These are phyloP conservation scores for Epichloe brachyelytri DNA, from an alignment of 2,329 filamentous ascomycete genomes.

Conservation along the genomic window DNA sequence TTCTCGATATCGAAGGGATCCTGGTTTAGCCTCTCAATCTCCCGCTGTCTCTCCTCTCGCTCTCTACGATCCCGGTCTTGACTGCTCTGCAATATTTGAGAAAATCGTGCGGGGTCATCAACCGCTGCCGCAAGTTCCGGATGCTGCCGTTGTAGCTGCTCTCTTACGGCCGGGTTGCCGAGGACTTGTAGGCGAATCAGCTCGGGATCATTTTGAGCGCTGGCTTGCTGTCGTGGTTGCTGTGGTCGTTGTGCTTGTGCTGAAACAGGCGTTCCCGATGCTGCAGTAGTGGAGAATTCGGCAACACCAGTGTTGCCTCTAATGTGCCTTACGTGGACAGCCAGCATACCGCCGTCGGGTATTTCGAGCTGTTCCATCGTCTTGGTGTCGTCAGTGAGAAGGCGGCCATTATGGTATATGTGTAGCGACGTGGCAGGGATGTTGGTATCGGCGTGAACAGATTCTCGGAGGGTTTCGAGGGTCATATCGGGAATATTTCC, in stretches of 20 bases:
- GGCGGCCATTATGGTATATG: constrained; percentile 79
- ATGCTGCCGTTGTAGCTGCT: constrained; percentile 56
- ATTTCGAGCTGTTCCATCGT: constrained; percentile 74
- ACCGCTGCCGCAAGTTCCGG: constrained; percentile 67
- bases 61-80: constrained; percentile 58
- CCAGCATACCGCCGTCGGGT: constrained; percentile 82
- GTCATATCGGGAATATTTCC: constrained; percentile 74
- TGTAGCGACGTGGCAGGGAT: constrained; percentile 63
- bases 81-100: constrained; percentile 55
- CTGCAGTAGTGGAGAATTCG: constrained; percentile 15
- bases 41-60: constrained; percentile 64
- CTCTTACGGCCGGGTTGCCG: constrained; percentile 60
- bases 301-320: constrained; percentile 27
- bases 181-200: constrained; percentile 71
- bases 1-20: constrained; percentile 92
- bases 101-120: constrained; percentile 65
- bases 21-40: constrained; percentile 76
- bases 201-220: constrained; percentile 54
- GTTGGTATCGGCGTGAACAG: constrained; percentile 71
- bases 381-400: constrained; percentile 63
- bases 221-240: constrained; percentile 20
- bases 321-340: constrained; percentile 61
- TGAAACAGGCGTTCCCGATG: constrained; percentile 21
- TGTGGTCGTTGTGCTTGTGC: constrained; percentile 16
- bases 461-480: constrained; percentile 72